phyloP scores from a whole-genome alignment of 768 basidiomycete species.

The Hortiboletus campestris region DNA sequence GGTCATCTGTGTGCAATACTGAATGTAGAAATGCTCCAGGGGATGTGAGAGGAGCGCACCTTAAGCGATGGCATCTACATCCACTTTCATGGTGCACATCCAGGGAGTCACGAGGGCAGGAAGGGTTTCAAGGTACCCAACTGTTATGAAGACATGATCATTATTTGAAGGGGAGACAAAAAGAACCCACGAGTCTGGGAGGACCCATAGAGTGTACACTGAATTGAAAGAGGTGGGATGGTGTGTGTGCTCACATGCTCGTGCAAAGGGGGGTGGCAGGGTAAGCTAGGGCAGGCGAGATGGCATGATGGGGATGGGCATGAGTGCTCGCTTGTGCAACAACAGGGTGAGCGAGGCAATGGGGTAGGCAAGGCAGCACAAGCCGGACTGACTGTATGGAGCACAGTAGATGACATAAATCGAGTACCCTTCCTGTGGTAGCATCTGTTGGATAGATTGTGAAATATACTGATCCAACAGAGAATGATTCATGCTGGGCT shows the following conservation, averaged over 20 bases:
- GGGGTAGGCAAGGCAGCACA: too few relatives aligned
- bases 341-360: too few relatives aligned
- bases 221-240: constrained; percentile 57
- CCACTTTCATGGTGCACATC: constrained; percentile 69
- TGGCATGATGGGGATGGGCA: too few relatives aligned
- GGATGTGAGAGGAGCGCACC: constrained; percentile 36
- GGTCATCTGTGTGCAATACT: constrained; percentile 44
- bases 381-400: too few relatives aligned
- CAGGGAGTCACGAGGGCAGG: constrained; percentile 92
- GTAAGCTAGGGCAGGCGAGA: too few relatives aligned
- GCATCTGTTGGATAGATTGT: too few relatives aligned
- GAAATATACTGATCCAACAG: too few relatives aligned
- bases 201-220: constrained; percentile 68
- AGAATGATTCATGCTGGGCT: constrained; percentile 12
- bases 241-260: too few relatives aligned
- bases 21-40: not conserved
- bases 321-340: too few relatives aligned
- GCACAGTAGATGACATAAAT: too few relatives aligned
- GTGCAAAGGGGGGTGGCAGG: too few relatives aligned
- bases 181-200: constrained; percentile 78
- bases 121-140: constrained; percentile 81
- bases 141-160: constrained; percentile 42
- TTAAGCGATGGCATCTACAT: constrained; percentile 44
- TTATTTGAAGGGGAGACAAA: constrained; percentile 63
- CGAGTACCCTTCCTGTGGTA: too few relatives aligned